A percentile compares a stretch with the other conserved stretches of the same genome.
phyloP scores from a whole-genome alignment of 805 yeast species.

The Zygotorulaspora sp. region DNA sequence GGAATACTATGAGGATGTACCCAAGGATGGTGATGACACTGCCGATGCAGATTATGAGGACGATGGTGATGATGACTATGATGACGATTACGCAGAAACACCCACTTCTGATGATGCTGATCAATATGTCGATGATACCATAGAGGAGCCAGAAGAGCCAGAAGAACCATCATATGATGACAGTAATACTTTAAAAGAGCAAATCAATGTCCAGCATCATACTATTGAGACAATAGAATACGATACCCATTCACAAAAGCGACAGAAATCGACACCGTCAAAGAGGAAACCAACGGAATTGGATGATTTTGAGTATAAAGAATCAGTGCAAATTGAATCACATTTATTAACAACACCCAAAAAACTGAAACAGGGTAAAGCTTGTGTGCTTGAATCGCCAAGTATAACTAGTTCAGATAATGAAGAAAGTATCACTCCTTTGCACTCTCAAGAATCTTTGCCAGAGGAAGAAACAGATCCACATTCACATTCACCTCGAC shows the following conservation, averaged over 20 bases:
- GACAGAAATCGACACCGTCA: conserved; percentile 13
- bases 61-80: conserved; percentile 12
- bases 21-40: conserved; percentile 11
- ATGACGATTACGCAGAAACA: conserved; percentile 6
- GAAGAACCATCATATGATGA: no score
- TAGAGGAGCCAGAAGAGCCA: no score
- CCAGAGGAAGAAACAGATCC: conserved; percentile 11
- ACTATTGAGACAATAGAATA: no score
- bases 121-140: conserved; percentile 16
- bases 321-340: conserved; percentile 4
- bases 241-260: no score
- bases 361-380: conserved; percentile 16
- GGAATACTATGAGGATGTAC: conserved; percentile 20
- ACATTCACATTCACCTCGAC: conserved; percentile 7
- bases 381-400: conserved; percentile 9
- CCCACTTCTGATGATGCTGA: conserved; percentile 8
- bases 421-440: conserved; percentile 9
- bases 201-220: no score
- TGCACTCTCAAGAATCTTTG: conserved; percentile 9
- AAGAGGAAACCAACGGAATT: conserved; percentile 30
- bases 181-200: no score
- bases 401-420: conserved; percentile 2
- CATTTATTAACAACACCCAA: conserved; percentile 24
- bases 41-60: conserved; percentile 16
- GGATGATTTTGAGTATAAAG: conserved; percentile 28